Evolutionary conservation across 1,284 basidiomycete species (phyloP).

Genomic region (Xerocomus minutiporus): DNA sequence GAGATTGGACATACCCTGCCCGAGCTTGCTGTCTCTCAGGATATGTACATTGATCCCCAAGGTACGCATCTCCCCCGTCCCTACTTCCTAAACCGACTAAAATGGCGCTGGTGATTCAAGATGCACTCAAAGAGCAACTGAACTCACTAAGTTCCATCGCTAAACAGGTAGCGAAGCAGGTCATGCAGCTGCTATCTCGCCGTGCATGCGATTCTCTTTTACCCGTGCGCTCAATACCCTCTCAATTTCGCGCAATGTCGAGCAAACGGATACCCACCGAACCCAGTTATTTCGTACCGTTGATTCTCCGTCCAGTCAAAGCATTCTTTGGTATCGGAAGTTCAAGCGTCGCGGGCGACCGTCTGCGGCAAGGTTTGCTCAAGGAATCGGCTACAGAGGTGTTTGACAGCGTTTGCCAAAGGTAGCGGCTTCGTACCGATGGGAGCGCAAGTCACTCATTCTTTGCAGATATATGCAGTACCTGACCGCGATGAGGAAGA

Average conservation of each 20-base stretch:
- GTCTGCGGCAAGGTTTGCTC: constrained; percentile 53
- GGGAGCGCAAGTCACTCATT: constrained; percentile 2
- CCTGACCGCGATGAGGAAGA: constrained; percentile 81
- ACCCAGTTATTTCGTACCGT: constrained; percentile 80
- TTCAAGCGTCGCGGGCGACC: constrained; percentile 51
- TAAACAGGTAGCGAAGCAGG: constrained; percentile 55
- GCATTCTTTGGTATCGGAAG: constrained; percentile 66
- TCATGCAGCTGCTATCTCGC: constrained; percentile 68
- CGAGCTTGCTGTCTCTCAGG: constrained; percentile 31
- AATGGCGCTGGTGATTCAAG: constrained; percentile 32
- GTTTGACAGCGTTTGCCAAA: constrained; percentile 69
- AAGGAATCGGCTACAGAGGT: constrained; percentile 58
- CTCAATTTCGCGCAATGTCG: constrained; percentile 80
- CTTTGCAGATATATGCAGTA: constrained; percentile 59
- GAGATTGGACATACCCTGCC: constrained; percentile 62
- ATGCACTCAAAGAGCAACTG: constrained; percentile 53
- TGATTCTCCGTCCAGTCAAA: constrained; percentile 80
- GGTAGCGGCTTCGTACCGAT: constrained; percentile 39
- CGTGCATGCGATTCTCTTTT: constrained; percentile 83
- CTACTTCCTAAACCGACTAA: background rate
- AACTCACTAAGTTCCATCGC: constrained; percentile 45
- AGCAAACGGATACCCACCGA: constrained; percentile 66
- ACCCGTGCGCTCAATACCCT: constrained; percentile 83
- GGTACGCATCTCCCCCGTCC: constrained; percentile 36
- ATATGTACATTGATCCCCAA: constrained; percentile 43